Evolutionary conservation across 2,329 filamentous ascomycete genomes (phyloP), one percentile per base, ranked within the genome.

Genomic region (Leptodontidium sp.): DNA sequence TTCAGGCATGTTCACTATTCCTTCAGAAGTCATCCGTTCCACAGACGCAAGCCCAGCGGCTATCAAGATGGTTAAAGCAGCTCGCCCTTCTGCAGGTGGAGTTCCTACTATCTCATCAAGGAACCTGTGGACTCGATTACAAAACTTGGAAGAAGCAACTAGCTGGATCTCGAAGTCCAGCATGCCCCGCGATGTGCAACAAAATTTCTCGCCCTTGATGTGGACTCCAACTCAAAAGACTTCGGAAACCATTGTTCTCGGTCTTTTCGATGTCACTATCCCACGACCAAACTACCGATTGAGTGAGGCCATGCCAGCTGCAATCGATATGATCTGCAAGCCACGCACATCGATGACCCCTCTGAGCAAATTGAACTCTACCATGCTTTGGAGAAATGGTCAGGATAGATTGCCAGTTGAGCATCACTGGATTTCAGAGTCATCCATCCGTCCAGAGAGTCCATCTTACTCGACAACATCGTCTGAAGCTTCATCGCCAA

Each of bases 351-450:
- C 15, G 17, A 40, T 32, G 1, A 35, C 55, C 7, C 45, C 68
- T 14, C 52, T 77, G 21, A 59, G 52, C 47, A 40, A 61, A 21
- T 50, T 78, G n/a, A 64, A 57, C 7, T 77, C 77, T 0, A 70
- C 43, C 14, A 70, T 71, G 47, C 72, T 79, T 9, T 79, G 77
- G 77, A 71, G 64, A 24, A 43, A 21, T 50, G 58, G 57, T 14
- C 43, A 63, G 12, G 24, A 68, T 7, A 64, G 64, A 47, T 26
- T 72, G n/a, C 43, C 64, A 9, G 43, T 68, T 58, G 75, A 76
- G 45, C 75, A 66, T 61, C 65, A 79, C 52, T 79, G 77, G 77
- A 75, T 79, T n/a, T 75, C 77, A 14, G 77, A 78, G 58, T 78
- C 77, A 8, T 76, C 77, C 12, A 68, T 75, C 11, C 70, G 76